phyloP scores from a whole-genome alignment of 1,284 basidiomycete genomes.

The Malassezia globosa region DNA sequence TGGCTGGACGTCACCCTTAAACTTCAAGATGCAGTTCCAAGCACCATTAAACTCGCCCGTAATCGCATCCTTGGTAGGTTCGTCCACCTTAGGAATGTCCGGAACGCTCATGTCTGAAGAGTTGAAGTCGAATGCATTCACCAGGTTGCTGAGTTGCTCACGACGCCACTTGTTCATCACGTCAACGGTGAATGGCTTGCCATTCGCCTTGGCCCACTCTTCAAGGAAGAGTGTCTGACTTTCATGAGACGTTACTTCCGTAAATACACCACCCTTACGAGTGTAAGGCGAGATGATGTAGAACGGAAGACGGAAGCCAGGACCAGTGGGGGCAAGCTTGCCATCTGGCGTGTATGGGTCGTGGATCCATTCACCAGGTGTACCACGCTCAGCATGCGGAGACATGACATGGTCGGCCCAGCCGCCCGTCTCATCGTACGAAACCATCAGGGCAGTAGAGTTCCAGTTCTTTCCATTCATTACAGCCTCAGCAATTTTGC shows the following conservation, averaged over 20 bases:
- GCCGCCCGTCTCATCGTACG: conserved; percentile 40
- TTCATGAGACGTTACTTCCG: conserved; percentile 29
- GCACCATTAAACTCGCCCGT: conserved; percentile 20
- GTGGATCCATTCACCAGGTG: conserved; percentile 27
- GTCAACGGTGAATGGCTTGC: conserved; percentile 23
- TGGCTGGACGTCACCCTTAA: conserved; percentile 15
- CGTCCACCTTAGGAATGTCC: conserved; percentile 13
- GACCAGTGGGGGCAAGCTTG: conserved; percentile 23
- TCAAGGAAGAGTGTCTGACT: conserved; percentile 32
- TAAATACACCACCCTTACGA: conserved; percentile 30
- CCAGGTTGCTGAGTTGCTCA: conserved; percentile 26
- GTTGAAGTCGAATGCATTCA: conserved; percentile 31
- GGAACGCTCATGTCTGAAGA: conserved; percentile 16
- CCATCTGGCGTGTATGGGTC: conserved; percentile 23
- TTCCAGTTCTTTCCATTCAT: conserved; percentile 24
- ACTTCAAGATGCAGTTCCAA: conserved; percentile 8
- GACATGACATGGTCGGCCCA: conserved; percentile 34
- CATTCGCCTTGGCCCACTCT: conserved; percentile 30
- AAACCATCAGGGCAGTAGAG: conserved; percentile 25
- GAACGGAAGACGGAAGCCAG: conserved; percentile 41
- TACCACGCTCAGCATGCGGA: conserved; percentile 13
- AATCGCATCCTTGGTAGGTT: conserved; percentile 14
- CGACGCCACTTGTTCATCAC: conserved; percentile 31
- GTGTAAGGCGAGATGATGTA: conserved; percentile 31
- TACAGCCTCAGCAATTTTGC: conserved; percentile 31